phyloP scores from a whole-genome alignment of 2,329 filamentous ascomycete genomes.

The Aspergillus udagawae region DNA sequence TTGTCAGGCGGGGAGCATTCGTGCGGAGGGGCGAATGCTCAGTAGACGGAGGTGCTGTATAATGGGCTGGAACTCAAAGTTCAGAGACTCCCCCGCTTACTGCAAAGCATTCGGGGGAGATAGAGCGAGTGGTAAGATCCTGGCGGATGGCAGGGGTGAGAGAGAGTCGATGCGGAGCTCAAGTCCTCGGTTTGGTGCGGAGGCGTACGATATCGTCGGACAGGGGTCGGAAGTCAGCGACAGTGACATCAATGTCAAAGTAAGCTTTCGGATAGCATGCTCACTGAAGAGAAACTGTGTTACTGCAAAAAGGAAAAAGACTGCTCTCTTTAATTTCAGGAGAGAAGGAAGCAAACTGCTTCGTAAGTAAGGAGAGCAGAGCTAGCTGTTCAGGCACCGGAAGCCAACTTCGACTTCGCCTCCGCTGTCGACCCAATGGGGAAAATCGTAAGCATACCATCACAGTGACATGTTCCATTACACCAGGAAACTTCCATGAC shows the following conservation, averaged over 20 bases:
- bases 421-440: conserved; percentile 6
- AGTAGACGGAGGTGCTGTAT: background rate
- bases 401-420: background rate
- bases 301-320: background rate
- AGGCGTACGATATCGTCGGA: background rate
- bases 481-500: no score
- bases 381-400: background rate
- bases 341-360: background rate
- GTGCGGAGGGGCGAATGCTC: background rate
- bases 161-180: background rate
- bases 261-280: background rate
- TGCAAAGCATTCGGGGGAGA: background rate
- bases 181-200: background rate
- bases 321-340: background rate
- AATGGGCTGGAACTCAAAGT: no score
- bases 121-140: background rate
- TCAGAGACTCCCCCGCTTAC: background rate
- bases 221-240: background rate
- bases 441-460: conserved; percentile 11
- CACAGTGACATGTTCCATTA: no score
- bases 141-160: background rate
- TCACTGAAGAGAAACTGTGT: background rate
- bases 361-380: background rate
- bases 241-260: background rate
- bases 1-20: background rate